Conservation (phyloP, 2,329 filamentous ascomycete species). For the Ophiostoma perfectum region DNA sequence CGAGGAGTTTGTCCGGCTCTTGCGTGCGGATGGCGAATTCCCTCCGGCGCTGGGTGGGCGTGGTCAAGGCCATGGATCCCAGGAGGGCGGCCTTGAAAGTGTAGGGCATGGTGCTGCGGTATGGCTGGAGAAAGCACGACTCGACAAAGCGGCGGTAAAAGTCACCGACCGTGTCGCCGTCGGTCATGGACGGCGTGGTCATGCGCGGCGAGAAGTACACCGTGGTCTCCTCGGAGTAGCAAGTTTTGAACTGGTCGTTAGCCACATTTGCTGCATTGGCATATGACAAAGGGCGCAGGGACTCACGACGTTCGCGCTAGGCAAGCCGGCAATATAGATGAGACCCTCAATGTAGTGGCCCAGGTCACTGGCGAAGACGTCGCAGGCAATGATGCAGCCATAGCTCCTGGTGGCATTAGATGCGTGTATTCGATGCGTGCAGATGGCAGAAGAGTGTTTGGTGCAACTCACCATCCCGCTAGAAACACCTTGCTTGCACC, state of each 20-base stretch:
- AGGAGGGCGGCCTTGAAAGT: constrained; percentile 12
- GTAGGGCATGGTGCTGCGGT: constrained; percentile 19
- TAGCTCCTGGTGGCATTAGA: constrained; percentile 16
- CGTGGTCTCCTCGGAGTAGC: background rate
- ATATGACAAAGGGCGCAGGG: too few species aligned
- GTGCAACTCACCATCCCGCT: constrained; percentile 15
- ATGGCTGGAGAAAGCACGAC: constrained; percentile 18
- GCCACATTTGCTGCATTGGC: too few species aligned
- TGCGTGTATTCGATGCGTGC: background rate
- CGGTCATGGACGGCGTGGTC: background rate
- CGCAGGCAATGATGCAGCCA: constrained; percentile 15
- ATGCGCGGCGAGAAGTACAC: constrained; percentile 8
- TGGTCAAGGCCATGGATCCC: constrained; percentile 11
- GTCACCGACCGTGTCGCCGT: constrained; percentile 5
- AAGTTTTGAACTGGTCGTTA: constrained; percentile 2
- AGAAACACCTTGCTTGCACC: constrained; percentile 20
- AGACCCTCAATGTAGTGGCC: constrained; percentile 15
- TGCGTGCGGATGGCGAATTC: constrained; percentile 3
- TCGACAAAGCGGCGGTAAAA: constrained; percentile 8
- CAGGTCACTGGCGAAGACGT: constrained; percentile 18
- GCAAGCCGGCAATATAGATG: constrained; percentile 18
- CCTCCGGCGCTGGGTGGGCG: background rate
- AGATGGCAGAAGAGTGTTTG: background rate
- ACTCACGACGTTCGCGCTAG: constrained; percentile 8
- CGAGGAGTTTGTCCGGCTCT: constrained; percentile 16